Base-by-base conservation (phyloP, 805 yeast species). In the Clavispora carvajalis region DNA sequence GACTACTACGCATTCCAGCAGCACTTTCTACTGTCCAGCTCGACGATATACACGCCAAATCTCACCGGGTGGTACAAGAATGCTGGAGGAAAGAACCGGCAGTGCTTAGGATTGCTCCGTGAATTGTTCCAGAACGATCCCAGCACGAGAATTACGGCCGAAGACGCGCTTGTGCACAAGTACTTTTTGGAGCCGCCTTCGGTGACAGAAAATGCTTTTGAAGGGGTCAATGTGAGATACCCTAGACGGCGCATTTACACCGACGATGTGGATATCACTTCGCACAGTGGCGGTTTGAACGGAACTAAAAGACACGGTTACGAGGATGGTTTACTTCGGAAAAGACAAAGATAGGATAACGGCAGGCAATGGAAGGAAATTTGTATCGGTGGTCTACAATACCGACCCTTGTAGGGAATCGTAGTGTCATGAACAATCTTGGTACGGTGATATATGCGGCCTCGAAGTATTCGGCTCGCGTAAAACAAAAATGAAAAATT, bases 181-280 rank as follows among this genome's bases (percentile, higher is more conserved):
- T 93, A 84, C 70, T 91, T 93, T 55, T 63, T 76, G 28, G 91
- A 84, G 39, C 63, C 68, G 22, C 86, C 95, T 0, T 70, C 69
- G 48, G 88, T 88, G 0, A 65, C 73, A 15, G 80, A 74, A 19
- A 86, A 88, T 54, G 91, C 93, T 1, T 93, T 93, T 60, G 88
- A 82, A 44, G 84, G 85, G 1, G 74, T 82, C 43, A 74, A 70
- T 28, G 72, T 80, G 54, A 80, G 77, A 49, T 93, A 93, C 57
- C 98, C 99, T 2, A 75, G 80, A 23, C 71, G 99, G 49, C 75
- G 95, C 51, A 88, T 91, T 22, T 86, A 87, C 51, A 82, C 86
- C 16, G 95, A 86, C 53, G 96, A 89, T 58, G 81, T 80, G 49
- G 95, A 89, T 60, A 87, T 88, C 37, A 56, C 60, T 47, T 69